phyloP scores from a whole-genome alignment of 768 basidiomycete species.

The Baorangia bicolor region DNA sequence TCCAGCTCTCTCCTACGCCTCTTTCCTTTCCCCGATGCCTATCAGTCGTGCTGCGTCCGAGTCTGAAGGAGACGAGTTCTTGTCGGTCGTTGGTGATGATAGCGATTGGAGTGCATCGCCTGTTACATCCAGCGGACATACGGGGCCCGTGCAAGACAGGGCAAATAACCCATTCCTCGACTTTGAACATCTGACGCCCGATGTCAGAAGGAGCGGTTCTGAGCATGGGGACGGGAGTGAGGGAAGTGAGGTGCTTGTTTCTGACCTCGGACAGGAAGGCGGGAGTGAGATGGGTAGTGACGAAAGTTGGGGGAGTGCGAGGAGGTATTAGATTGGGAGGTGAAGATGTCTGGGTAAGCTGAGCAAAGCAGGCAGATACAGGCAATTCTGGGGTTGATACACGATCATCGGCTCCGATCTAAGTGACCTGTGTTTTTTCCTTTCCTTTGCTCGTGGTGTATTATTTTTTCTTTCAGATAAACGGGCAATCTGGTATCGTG shows the following conservation, averaged over 20 bases:
- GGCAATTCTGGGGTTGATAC: not conserved
- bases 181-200: conserved; percentile 16
- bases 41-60: conserved; percentile 17
- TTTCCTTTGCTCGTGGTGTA: not conserved
- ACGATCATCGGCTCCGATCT: not conserved
- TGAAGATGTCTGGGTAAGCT: not conserved
- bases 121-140: not conserved
- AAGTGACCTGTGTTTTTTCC: not conserved
- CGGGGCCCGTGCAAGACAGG: conserved; percentile 3
- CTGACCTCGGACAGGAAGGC: conserved; percentile 10
- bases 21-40: conserved; percentile 27
- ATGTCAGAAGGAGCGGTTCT: not conserved
- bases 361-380: not conserved
- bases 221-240: conserved; percentile 14
- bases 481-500: not conserved
- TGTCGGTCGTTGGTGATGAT: conserved; percentile 22
- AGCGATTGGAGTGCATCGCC: conserved; percentile 14
- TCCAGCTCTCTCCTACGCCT: conserved; percentile 20
- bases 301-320: conserved; percentile 28
- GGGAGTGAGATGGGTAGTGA: conserved; percentile 23
- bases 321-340: conserved; percentile 8
- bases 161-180: conserved; percentile 24
- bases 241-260: conserved; percentile 19
- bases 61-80: conserved; percentile 26
- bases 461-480: not conserved